A percentile compares a stretch with the other conserved stretches of the same genome.
Evolutionary conservation across 345 rosid genomes (phyloP).

Genomic region (Moringa oleifera): DNA sequence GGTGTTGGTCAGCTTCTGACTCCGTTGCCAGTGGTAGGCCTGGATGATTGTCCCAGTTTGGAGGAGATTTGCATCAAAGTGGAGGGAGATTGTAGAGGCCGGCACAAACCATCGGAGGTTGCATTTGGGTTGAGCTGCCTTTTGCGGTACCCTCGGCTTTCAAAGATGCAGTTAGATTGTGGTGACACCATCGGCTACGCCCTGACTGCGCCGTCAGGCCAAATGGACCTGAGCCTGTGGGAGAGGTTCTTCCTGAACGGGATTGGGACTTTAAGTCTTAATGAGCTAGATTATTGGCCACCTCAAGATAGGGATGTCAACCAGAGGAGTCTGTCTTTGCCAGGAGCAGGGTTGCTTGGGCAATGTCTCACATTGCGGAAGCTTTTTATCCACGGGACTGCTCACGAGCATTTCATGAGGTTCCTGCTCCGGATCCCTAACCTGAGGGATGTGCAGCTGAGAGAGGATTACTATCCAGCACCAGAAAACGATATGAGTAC

Average conservation of each 20-base stretch:
- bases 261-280: slow-evolving; percentile 49
- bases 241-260: slow-evolving; percentile 80
- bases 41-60: slow-evolving; percentile 68
- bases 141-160: slow-evolving; percentile 44
- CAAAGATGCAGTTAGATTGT: slow-evolving; percentile 79
- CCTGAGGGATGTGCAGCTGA: slow-evolving; percentile 77
- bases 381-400: slow-evolving; percentile 92
- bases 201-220: slow-evolving; percentile 73
- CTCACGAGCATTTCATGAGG: slow-evolving; percentile 87
- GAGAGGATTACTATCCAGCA: slow-evolving; percentile 95
- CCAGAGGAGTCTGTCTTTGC: slow-evolving; percentile 74
- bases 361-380: slow-evolving; percentile 61
- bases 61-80: slow-evolving; percentile 73
- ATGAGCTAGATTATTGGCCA: slow-evolving; percentile 84
- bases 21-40: slow-evolving; percentile 51
- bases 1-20: slow-evolving; percentile 56
- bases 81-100: slow-evolving; percentile 84
- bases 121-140: slow-evolving; percentile 73
- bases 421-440: slow-evolving; percentile 48
- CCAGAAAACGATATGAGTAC: slow-evolving; percentile 85
- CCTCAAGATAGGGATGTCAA: slow-evolving; percentile 86
- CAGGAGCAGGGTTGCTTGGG: slow-evolving; percentile 62
- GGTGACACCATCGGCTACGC: slow-evolving; percentile 63
- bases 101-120: slow-evolving; percentile 38
- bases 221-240: slow-evolving; percentile 88